Conservation (phyloP, 306 rosid genomes). For the Prunus padus region DNA sequence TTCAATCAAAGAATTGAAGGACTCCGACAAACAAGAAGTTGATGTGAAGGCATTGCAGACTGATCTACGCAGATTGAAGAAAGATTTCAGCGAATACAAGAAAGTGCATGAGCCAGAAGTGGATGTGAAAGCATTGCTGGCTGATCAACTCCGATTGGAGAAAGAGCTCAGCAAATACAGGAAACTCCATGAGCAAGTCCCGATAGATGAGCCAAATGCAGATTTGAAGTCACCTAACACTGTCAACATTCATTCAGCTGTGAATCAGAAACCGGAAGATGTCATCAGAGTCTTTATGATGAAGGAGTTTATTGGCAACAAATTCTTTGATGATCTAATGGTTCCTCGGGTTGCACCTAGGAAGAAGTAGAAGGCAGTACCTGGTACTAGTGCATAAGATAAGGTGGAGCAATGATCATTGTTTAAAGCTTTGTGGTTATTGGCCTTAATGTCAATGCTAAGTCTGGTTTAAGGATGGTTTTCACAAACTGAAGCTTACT, state of each 20-base stretch:
- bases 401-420: background rate
- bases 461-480: too few relatives aligned
- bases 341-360: background rate
- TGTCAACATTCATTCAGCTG: background rate
- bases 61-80: background rate
- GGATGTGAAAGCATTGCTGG: conserved; percentile 15
- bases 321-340: background rate
- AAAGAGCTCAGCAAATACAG: background rate
- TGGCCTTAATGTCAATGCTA: too few relatives aligned
- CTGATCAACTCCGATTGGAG: background rate
- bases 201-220: background rate
- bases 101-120: background rate
- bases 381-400: background rate
- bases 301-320: background rate
- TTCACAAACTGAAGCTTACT: too few relatives aligned
- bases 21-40: background rate
- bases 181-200: background rate
- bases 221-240: conserved; percentile 3
- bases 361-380: background rate
- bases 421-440: background rate
- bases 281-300: conserved; percentile 22
- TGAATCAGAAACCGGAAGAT: conserved; percentile 1
- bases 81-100: background rate
- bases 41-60: conserved; percentile 13
- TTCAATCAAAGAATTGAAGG: background rate